These are phyloP conservation scores for Cladophialophora psammophila DNA, from an alignment of 2,329 filamentous ascomycete species.

Conservation along the genomic window DNA sequence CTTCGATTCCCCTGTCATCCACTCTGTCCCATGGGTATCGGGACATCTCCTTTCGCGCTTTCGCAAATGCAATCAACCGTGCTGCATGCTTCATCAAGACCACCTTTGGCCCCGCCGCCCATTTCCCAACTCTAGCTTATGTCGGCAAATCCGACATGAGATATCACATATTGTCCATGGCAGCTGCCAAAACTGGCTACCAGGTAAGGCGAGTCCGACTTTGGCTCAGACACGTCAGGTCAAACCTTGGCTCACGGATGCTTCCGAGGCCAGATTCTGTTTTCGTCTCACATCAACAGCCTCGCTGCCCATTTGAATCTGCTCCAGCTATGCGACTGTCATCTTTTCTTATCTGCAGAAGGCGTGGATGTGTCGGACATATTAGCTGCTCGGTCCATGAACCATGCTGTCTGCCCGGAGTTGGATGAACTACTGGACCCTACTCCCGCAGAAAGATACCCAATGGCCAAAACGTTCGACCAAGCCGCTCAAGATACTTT, in stretches of 20 bases:
- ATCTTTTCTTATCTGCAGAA: conserved; percentile 12
- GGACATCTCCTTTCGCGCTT: conserved; percentile 7
- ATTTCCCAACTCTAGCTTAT: not conserved
- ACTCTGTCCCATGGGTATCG: conserved; percentile 1
- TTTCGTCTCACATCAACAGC: conserved; percentile 21
- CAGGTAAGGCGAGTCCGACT: conserved; percentile 1
- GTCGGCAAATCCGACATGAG: conserved; percentile 19
- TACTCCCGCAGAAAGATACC: conserved; percentile 8
- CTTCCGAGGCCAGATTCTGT: not conserved
- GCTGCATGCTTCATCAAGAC: conserved; percentile 14
- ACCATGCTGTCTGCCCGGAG: conserved; percentile 13
- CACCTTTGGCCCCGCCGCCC: not conserved
- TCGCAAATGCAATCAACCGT: conserved; percentile 17
- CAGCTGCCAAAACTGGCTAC: conserved; percentile 16
- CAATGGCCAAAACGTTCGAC: conserved; percentile 10
- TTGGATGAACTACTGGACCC: conserved; percentile 13
- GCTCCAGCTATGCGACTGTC: conserved; percentile 9
- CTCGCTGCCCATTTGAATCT: conserved; percentile 17
- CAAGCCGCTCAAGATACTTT: conserved; percentile 13
- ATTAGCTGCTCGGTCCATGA: conserved; percentile 6
- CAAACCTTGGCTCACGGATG: not conserved
- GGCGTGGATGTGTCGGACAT: conserved; percentile 14
- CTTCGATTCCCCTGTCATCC: conserved; percentile 13
- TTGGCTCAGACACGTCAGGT: not conserved
- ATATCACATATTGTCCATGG: conserved; percentile 19